Percentiles rank a stretch among this genome's conserved stretches.
phyloP scores from a whole-genome alignment of 2,329 filamentous ascomycete genomes.

The Calonectria leucothoes region DNA sequence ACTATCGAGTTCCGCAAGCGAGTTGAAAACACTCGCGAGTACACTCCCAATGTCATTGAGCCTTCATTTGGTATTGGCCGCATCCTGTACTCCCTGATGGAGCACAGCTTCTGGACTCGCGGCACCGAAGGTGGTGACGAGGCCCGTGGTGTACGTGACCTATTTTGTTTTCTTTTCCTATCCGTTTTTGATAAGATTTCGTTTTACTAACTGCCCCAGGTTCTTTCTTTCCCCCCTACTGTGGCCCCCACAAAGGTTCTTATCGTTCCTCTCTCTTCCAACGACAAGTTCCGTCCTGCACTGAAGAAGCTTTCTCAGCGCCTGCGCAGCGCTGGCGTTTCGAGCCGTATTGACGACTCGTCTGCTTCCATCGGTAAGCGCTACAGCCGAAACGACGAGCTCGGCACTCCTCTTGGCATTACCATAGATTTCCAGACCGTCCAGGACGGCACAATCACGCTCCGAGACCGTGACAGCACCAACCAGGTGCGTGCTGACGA shows the following conservation, averaged over 20 bases:
- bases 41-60: slow-evolving; percentile 95
- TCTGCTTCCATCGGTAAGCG: slow-evolving; percentile 94
- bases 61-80: slow-evolving; percentile 97
- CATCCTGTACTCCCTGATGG: slow-evolving; percentile 91
- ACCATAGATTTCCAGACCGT: slow-evolving; percentile 97
- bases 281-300: slow-evolving; percentile 83
- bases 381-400: slow-evolving; percentile 93
- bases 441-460: slow-evolving; percentile 86
- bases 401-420: slow-evolving; percentile 93
- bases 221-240: slow-evolving; percentile 66
- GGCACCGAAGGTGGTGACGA: slow-evolving; percentile 71
- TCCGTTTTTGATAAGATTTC: neutral
- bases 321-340: slow-evolving; percentile 81
- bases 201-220: slow-evolving; percentile 45
- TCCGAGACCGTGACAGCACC: slow-evolving; percentile 91
- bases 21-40: slow-evolving; percentile 87
- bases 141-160: slow-evolving; percentile 80
- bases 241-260: slow-evolving; percentile 97
- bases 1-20: slow-evolving; percentile 86
- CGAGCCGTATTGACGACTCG: slow-evolving; percentile 89
- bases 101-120: slow-evolving; percentile 96
- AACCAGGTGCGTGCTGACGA: slow-evolving; percentile 89
- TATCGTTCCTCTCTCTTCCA: slow-evolving; percentile 87
- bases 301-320: slow-evolving; percentile 78
- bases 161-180: neutral